Conservation (phyloP, 2,329 filamentous ascomycete genomes). For the Colletotrichum noveboracense region DNA sequence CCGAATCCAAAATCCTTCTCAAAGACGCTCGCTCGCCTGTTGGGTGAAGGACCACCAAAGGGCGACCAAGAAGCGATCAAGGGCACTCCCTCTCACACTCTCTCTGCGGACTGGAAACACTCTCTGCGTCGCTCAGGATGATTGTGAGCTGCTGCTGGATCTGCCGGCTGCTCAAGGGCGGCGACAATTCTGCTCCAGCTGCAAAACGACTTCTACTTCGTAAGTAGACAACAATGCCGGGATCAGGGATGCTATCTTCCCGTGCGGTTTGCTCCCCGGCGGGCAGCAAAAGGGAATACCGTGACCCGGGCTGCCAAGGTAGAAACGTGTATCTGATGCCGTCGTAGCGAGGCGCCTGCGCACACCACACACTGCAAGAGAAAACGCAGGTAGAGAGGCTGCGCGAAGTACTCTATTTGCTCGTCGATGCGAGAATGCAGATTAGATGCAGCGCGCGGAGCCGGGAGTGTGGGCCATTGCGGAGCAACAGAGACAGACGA, state of each 20-base stretch:
- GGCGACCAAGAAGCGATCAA: background rate
- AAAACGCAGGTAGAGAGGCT: background rate
- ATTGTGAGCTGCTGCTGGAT: background rate
- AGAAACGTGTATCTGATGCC: background rate
- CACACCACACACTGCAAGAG: background rate
- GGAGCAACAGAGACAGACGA: slow-evolving; percentile 2
- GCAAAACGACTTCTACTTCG: background rate
- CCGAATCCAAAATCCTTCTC: background rate
- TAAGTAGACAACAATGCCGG: background rate
- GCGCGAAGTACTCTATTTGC: background rate
- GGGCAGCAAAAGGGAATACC: background rate
- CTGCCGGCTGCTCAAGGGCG: background rate
- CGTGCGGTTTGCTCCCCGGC: background rate
- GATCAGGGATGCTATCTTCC: background rate
- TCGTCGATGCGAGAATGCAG: slow-evolving; percentile 8
- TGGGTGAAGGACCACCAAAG: background rate
- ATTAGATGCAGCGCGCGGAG: slow-evolving; percentile 11
- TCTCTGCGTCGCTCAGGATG: background rate
- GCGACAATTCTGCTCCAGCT: background rate
- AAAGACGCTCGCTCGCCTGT: background rate
- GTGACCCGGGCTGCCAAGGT: background rate
- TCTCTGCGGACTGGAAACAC: background rate
- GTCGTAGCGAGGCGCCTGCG: background rate
- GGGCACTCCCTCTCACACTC: background rate
- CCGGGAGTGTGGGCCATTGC: slow-evolving; percentile 17